A percentile compares a stretch with the other conserved stretches of the same genome.
These are phyloP conservation scores for Oryza coarctata DNA, from an alignment of 176 grass and related monocot species.

Conservation along the genomic window DNA sequence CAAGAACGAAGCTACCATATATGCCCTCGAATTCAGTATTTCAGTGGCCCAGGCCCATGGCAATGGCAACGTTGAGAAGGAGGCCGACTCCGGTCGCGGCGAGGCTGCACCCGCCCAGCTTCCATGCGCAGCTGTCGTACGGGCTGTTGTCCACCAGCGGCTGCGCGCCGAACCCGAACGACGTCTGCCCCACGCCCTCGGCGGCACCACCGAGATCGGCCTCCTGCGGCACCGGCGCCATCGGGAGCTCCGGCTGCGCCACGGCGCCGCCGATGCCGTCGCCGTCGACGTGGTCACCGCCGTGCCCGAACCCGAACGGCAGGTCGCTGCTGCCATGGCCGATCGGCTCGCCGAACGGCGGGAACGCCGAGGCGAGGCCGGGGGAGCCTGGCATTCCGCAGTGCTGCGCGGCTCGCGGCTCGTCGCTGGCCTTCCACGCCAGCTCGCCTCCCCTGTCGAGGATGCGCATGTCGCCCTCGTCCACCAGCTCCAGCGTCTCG, in stretches of 20 bases:
- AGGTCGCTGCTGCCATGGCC: constrained; percentile 51
- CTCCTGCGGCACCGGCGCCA: constrained; percentile 34
- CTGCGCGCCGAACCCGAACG: constrained; percentile 61
- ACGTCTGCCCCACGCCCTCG: constrained; percentile 39
- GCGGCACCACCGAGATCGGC: constrained; percentile 27
- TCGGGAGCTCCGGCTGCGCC: constrained; percentile 34
- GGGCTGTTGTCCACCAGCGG: constrained; percentile 91
- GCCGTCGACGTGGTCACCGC: not conserved
- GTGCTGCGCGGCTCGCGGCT: constrained; percentile 58
- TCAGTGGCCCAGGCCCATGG: constrained; percentile 36
- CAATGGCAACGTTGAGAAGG: constrained; percentile 6
- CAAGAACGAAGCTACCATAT: not conserved
- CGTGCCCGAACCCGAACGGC: constrained; percentile 50
- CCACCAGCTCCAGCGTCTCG: constrained; percentile 70
- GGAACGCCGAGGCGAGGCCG: constrained; percentile 44
- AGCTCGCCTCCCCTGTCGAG: constrained; percentile 85
- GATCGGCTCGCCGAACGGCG: constrained; percentile 61
- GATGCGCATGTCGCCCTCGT: constrained; percentile 95
- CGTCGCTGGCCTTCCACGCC: constrained; percentile 87
- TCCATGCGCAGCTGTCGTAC: constrained; percentile 62
- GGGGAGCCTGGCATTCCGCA: constrained; percentile 77
- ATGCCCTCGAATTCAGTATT: not conserved
- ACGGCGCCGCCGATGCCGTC: not conserved
- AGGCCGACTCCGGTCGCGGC: not conserved
- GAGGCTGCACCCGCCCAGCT: constrained; percentile 10